phyloP scores from a whole-genome alignment of 2,329 filamentous ascomycete species.

The Chaetomiaceae sp. region DNA sequence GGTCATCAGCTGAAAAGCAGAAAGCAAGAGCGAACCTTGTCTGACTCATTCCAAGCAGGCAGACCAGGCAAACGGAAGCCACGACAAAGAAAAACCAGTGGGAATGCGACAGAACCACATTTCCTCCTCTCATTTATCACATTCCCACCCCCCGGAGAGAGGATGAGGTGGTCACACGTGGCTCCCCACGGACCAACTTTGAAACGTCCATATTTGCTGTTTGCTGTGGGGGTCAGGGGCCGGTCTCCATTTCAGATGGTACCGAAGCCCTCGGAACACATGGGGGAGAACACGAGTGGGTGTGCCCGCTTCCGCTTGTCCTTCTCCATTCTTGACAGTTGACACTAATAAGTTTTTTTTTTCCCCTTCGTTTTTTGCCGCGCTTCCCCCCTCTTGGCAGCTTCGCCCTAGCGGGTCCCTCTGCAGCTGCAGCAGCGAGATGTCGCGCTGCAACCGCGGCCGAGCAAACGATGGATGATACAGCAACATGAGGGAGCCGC shows the following conservation, averaged over 20 bases:
- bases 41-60: not conserved
- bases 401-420: not conserved
- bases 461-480: not conserved
- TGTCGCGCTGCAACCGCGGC: not conserved
- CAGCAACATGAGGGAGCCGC: too few species aligned
- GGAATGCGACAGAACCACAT: not conserved
- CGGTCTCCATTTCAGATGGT: constrained; percentile 3
- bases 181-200: constrained; percentile 7
- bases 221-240: constrained; percentile 18
- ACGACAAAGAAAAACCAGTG: not conserved
- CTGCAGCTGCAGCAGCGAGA: not conserved
- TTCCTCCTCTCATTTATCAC: constrained; percentile 4
- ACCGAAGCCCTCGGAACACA: constrained; percentile 8
- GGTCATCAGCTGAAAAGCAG: not conserved
- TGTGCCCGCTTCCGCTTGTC: not conserved
- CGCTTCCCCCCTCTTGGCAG: not conserved
- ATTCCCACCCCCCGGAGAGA: not conserved
- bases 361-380: too few species aligned
- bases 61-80: not conserved
- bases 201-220: constrained; percentile 3
- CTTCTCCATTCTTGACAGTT: too few species aligned
- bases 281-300: not conserved
- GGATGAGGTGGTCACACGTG: constrained; percentile 12
- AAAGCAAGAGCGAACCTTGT: not conserved
- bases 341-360: too few species aligned